Evolutionary conservation across 306 rosid species (phyloP), one percentile per base, ranked within the genome.

Genomic region (Pachyrhizus erosus): DNA sequence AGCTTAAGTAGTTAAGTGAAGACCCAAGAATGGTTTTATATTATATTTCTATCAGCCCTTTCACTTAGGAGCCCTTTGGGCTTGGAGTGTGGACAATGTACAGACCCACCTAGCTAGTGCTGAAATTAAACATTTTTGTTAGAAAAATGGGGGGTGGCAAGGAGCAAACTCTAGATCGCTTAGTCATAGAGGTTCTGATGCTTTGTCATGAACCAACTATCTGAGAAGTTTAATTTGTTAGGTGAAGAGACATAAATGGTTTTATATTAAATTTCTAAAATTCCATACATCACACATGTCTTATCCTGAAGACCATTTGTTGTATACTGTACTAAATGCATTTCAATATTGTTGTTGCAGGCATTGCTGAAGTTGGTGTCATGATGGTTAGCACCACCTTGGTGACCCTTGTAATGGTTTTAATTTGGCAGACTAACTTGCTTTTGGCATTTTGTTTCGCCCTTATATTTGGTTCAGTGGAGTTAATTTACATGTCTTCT

Each of bases 321-420:
- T 4, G 43, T 64, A 23, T 49, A 31, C 45, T 82, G 11, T 48
- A 68, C 83, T 88, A 68, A 55, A 87, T 73, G 80, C 42, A 5
- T 66, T 65, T 69, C 55, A 77, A 24, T 65, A 20, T 77, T 26
- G 26, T 70, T 76, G 52, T 77, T 80, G 73, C 92, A 96, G 99
- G 99, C 72, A 93, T 96, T 68, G 99, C 99, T 82, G 99, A 96
- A 94, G 99, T 96, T 70, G 99, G 97, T 49, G 99, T 96, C 49
- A 96, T 96, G 99, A 85, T 96, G 67, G 99, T 92, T 81, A 96
- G 93, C 92, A 96, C 98, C 67, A 84, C 76, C 77, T 92, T 96
- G 87, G 99, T 96, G 80, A 90, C 98, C 76, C 91, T 96, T 52
- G 98, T 87, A 45, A 93, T 93, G 99, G 93, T 96, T 78, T 88